Base-by-base conservation (phyloP, 768 basidiomycete species). In the Trametes elegans region DNA sequence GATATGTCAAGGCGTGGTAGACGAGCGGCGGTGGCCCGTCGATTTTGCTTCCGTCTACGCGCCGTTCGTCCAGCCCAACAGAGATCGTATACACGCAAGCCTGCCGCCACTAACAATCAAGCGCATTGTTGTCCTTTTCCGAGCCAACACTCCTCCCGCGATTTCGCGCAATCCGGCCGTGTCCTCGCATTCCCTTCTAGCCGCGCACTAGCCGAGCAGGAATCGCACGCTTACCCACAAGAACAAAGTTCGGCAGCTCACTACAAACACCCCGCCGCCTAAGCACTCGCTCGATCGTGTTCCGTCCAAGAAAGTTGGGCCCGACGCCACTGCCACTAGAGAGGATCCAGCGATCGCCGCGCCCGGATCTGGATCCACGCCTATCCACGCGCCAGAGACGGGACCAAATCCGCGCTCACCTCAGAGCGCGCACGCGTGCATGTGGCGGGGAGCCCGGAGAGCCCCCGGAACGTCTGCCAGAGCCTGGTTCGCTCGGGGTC, bases 291-390 rank as follows among this genome's bases (percentile, higher is more conserved):
- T 51, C 51, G 51, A 53, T 53, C 51, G 51, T 53, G 51, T 26
- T 53, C 51, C 51, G 50, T 52, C 50, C 23, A 43, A 52, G 41
- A 53, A 36, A 32, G 51, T 53, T 53, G 24, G 40, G 29, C 11
- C 42, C 19, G 31, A 43, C 51, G 51, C 51, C 51, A 53, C 51
- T 53, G 51, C 51, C 51, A 53, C 51, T 53, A 53, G 40, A 26
- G 45, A 36, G 34, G 51, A 44, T 44, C 34, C 16, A 44, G 32
- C 42, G 51, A 53, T 53, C 51, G 35, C 41, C 50, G 50, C 41
- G 39, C 26, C 34, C 34, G 21, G 51, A 53, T 53, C 51, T 53
- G 51, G 41, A 41, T 44, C 50, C 50, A 35, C 41, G 50, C n/a
- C n/a, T n/a, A n/a, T n/a, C n/a, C n/a, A n/a, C n/a, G n/a, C n/a